phyloP scores from a whole-genome alignment of 106 monocot genomes.

The Chionographis japonica region DNA sequence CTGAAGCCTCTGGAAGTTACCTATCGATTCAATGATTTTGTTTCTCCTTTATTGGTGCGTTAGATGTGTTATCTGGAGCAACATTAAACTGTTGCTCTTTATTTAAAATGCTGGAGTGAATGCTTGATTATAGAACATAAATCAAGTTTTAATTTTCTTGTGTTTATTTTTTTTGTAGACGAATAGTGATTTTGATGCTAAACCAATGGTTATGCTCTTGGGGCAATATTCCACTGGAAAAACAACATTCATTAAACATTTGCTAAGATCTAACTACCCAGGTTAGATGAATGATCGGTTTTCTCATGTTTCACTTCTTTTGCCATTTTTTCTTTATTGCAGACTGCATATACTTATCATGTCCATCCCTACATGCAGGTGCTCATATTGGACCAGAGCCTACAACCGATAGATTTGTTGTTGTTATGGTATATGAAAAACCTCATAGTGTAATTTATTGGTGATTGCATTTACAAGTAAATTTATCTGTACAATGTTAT shows the following conservation, averaged over 20 bases:
- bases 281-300: conserved; percentile 32
- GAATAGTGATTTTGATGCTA: conserved; percentile 98
- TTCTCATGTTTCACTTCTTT: neutral
- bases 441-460: too few species aligned
- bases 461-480: too few species aligned
- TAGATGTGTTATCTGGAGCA: neutral
- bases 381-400: conserved; percentile 99
- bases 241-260: conserved; percentile 96
- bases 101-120: neutral
- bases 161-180: conserved; percentile 42
- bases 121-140: too few species aligned
- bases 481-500: too few species aligned
- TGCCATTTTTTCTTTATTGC: neutral
- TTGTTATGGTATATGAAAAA: conserved; percentile 66
- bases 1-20: conserved; percentile 86
- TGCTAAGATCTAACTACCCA: conserved; percentile 70
- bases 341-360: neutral
- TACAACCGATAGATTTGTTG: conserved; percentile 96
- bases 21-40: conserved; percentile 92
- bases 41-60: conserved; percentile 82
- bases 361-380: conserved; percentile 33
- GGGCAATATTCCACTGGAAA: conserved; percentile 98
- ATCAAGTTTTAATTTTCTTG: neutral
- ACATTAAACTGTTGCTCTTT: neutral
- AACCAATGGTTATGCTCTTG: conserved; percentile 97